Percentiles rank a stretch among this genome's conserved stretches.
phyloP scores from a whole-genome alignment of 768 basidiomycete genomes.

The Phanerodontia chrysosporium region DNA sequence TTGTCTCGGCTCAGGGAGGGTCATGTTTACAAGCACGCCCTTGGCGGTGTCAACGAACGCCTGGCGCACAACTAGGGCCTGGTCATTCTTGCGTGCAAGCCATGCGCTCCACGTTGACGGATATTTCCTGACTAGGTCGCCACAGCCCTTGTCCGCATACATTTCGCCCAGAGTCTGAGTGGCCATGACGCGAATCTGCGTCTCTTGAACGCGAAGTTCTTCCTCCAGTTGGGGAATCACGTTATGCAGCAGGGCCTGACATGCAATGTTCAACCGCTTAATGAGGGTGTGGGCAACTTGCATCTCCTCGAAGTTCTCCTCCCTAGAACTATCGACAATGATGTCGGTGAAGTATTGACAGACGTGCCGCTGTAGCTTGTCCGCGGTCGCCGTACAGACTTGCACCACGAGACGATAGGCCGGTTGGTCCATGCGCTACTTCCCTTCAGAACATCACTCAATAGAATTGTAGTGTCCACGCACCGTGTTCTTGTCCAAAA shows the following conservation, averaged over 20 bases:
- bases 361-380: constrained; percentile 85
- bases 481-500: constrained; percentile 74
- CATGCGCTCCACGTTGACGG: constrained; percentile 83
- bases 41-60: constrained; percentile 72
- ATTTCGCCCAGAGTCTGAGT: constrained; percentile 87
- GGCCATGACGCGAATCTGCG: constrained; percentile 70
- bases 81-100: constrained; percentile 77
- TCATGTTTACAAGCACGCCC: constrained; percentile 48
- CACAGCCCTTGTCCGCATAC: constrained; percentile 73
- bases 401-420: constrained; percentile 80
- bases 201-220: constrained; percentile 75
- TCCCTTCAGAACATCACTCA: constrained; percentile 6
- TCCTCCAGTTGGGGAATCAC: constrained; percentile 93
- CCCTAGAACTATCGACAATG: constrained; percentile 56
- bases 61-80: constrained; percentile 61
- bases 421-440: constrained; percentile 64
- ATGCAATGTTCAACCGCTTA: constrained; percentile 73
- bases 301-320: constrained; percentile 67
- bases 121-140: constrained; percentile 75
- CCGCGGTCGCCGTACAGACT: constrained; percentile 78
- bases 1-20: constrained; percentile 60
- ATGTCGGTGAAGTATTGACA: constrained; percentile 92
- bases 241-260: constrained; percentile 78
- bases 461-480: constrained; percentile 22
- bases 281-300: constrained; percentile 81